phyloP scores from a whole-genome alignment of 768 basidiomycete species.

The Trametes meyenii region DNA sequence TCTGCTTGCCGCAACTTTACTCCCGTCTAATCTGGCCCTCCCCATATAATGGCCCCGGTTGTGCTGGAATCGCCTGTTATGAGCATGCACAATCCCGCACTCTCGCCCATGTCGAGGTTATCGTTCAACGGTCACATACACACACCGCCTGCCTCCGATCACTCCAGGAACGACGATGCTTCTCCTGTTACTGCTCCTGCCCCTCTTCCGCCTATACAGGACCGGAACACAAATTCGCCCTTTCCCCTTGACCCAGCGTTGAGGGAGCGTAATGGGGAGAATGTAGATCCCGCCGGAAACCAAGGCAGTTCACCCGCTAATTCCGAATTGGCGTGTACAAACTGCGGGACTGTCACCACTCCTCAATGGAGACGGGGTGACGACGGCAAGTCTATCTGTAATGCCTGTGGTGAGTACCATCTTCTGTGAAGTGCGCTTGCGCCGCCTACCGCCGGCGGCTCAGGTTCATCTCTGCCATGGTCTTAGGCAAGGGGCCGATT shows the following conservation, averaged over 20 bases:
- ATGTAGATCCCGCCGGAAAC: slow-evolving; percentile 28
- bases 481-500: slow-evolving; percentile 2
- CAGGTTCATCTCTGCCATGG: slow-evolving; percentile 25
- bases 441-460: slow-evolving; percentile 30
- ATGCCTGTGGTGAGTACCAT: slow-evolving; percentile 79
- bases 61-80: slow-evolving; percentile 57
- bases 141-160: slow-evolving; percentile 34
- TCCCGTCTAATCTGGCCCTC: slow-evolving; percentile 17
- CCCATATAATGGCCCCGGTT: slow-evolving; percentile 53
- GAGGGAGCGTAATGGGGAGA: slow-evolving; percentile 29
- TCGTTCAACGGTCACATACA: slow-evolving; percentile 42
- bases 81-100: slow-evolving; percentile 50
- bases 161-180: slow-evolving; percentile 31
- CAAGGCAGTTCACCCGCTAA: slow-evolving; percentile 21
- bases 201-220: slow-evolving; percentile 34
- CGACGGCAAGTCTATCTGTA: slow-evolving; percentile 84
- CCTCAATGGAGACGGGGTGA: slow-evolving; percentile 85
- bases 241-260: slow-evolving; percentile 30
- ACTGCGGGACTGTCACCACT: slow-evolving; percentile 77
- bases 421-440: slow-evolving; percentile 32
- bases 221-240: slow-evolving; percentile 39
- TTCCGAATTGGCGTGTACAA: slow-evolving; percentile 50
- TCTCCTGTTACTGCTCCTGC: slow-evolving; percentile 26
- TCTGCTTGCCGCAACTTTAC: slow-evolving; percentile 16
- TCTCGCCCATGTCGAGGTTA: slow-evolving; percentile 49